These are phyloP conservation scores for Sphaerulina vaccinii DNA, from an alignment of 2,329 filamentous ascomycete species.

Conservation along the genomic window DNA sequence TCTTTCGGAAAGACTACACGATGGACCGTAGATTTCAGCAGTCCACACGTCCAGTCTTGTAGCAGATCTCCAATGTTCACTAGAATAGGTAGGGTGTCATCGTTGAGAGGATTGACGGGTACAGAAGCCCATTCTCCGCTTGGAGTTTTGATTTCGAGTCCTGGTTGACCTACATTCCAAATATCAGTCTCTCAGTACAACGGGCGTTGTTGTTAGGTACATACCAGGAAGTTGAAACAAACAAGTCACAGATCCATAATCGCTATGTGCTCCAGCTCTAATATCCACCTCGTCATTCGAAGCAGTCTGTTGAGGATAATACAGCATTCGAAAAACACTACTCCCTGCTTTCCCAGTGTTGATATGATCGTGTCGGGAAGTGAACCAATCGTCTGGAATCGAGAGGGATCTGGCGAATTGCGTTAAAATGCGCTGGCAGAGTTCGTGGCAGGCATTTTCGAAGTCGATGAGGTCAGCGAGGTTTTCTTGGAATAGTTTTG, in stretches of 20 bases:
- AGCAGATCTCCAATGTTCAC: slow-evolving; percentile 71
- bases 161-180: slow-evolving; percentile 71
- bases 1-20: slow-evolving; percentile 69
- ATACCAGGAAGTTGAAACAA: slow-evolving; percentile 84
- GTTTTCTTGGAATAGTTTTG: slow-evolving; percentile 59
- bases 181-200: no score
- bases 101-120: slow-evolving; percentile 42
- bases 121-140: slow-evolving; percentile 44
- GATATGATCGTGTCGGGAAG: slow-evolving; percentile 57
- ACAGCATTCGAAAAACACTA: slow-evolving; percentile 56
- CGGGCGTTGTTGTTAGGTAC: no score
- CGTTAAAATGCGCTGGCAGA: slow-evolving; percentile 70
- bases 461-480: slow-evolving; percentile 66
- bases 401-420: slow-evolving; percentile 75
- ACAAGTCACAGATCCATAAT: slow-evolving; percentile 70
- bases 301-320: slow-evolving; percentile 35
- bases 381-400: slow-evolving; percentile 57
- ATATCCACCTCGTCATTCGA: slow-evolving; percentile 55
- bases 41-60: slow-evolving; percentile 85
- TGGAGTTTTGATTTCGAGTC: slow-evolving; percentile 74
- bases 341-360: slow-evolving; percentile 48
- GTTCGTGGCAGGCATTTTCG: slow-evolving; percentile 65
- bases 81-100: slow-evolving; percentile 56
- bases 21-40: slow-evolving; percentile 85
- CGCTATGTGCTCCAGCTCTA: slow-evolving; percentile 86